Conservation (phyloP, 73 alveolate species). For the Paramecium bursaria region DNA sequence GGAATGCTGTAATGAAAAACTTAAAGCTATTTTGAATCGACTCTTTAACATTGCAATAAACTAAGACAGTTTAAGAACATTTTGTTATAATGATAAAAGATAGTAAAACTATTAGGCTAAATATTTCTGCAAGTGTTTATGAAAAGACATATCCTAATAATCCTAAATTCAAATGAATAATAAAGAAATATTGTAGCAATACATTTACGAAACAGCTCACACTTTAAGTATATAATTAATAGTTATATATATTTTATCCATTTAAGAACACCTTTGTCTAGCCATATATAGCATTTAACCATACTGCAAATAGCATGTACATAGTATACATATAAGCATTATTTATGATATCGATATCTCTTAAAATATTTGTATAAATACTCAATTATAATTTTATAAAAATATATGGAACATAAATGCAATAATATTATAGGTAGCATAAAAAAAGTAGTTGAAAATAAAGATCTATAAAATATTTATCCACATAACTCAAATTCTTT, state of each 20-base stretch:
- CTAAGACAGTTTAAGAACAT: too few relatives aligned
- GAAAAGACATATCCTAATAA: conserved; percentile 23
- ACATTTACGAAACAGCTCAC: neutral
- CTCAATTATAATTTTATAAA: neutral
- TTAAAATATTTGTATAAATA: too few relatives aligned
- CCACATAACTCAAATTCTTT: conserved; percentile 33
- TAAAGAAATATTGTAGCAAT: neutral
- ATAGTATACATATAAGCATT: too few relatives aligned
- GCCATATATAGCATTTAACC: too few relatives aligned
- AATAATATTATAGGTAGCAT: neutral
- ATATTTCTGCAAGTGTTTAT: too few relatives aligned
- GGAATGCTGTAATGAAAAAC: conserved; percentile 55
- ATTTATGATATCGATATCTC: too few relatives aligned
- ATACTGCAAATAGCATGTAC: too few relatives aligned
- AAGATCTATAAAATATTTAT: conserved; percentile 27
- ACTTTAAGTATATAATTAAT: conserved; percentile 15
- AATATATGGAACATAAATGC: neutral
- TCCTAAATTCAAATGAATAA: neutral
- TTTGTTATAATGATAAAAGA: too few relatives aligned
- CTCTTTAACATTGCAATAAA: too few relatives aligned
- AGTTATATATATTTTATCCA: conserved; percentile 22
- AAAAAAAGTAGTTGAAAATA: conserved; percentile 5
- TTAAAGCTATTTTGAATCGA: too few relatives aligned
- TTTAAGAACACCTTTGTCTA: conserved; percentile 22
- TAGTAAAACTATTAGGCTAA: too few relatives aligned